Base-by-base conservation (phyloP, 73 alveolate genomes). In the Paramecium primaurelia region DNA sequence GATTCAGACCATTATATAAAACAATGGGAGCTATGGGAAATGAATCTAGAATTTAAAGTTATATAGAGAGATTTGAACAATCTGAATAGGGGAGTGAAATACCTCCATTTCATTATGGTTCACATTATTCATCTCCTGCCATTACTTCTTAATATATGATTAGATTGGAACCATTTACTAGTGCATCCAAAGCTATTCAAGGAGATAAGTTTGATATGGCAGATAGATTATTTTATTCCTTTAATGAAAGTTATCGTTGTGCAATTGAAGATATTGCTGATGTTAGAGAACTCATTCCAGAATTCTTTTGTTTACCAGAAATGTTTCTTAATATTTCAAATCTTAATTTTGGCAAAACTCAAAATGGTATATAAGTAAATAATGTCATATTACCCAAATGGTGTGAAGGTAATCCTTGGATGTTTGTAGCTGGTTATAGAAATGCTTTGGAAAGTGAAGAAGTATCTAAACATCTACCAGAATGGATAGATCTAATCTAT, bases 241-340 rank as follows among this genome's bases (percentile, higher is more conserved):
- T 98, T 18, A 92, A 88, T 30, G 97, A 93, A 28, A 95, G 99
- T 20, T 93, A 94, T 71, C 37, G 86, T 32, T 77, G 96, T 86
- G 98, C 99, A 0, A 86, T 96, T 4, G 96, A 96, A 32, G 99
- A 98, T 94, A 94, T 95, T 93, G 96, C 98, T 32, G 99, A 98
- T 93, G 97, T 97, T 1, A 93, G 99, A 90, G 99, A 98, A 93
- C 86, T 98, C 42, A 96, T 97, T 77, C 99, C 99, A 8, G 99
- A 98, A 93, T 95, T 98, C 88, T 97, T 84, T 92, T 98, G 86
- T 95, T 90, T 93, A 40, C 99, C 99, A 58, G 99, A 98, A 92
- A 84, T 96, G 94, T 97, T 97, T 60, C 18, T 77, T 51, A 93
- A 93, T 71, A 2, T 93, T 32, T 37, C 77, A 5, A 45, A 59